Conservation (phyloP, 176 grass and related monocot genomes). For the Stipa capillata region DNA sequence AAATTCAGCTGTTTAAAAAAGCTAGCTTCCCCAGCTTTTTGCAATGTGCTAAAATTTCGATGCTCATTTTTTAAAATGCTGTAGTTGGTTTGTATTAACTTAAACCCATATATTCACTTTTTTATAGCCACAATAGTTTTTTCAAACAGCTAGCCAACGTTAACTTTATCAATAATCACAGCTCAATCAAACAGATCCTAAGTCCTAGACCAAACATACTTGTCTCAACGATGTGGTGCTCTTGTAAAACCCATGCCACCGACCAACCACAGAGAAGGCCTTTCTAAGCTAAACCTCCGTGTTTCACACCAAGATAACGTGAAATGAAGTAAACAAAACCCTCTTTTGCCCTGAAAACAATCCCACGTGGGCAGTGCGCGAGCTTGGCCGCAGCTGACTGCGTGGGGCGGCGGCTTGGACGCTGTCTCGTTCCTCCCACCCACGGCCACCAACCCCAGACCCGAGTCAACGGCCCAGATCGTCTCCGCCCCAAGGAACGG, state of each 20-base stretch:
- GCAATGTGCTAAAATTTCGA: too few species aligned
- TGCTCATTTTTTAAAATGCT: too few species aligned
- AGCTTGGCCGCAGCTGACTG: constrained; percentile 6
- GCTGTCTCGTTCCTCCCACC: constrained; percentile 3
- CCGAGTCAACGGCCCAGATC: constrained; percentile 13
- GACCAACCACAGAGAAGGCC: neutral
- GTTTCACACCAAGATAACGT: neutral
- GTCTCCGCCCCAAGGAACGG: neutral
- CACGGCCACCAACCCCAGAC: neutral
- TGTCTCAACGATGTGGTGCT: too few species aligned
- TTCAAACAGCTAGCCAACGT: too few species aligned
- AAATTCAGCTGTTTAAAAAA: too few species aligned
- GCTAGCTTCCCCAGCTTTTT: too few species aligned
- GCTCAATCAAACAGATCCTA: too few species aligned
- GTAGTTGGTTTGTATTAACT: too few species aligned
- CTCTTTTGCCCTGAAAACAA: neutral
- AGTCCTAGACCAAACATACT: too few species aligned
- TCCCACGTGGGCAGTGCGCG: neutral
- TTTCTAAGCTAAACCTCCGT: neutral
- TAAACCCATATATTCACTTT: too few species aligned
- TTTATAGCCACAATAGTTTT: too few species aligned
- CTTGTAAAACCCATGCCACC: neutral
- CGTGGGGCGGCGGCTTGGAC: neutral
- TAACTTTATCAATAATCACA: too few species aligned
- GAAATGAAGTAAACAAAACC: neutral